Conservation (phyloP, 2,329 filamentous ascomycete genomes). For the Fonsecaea nubica region DNA sequence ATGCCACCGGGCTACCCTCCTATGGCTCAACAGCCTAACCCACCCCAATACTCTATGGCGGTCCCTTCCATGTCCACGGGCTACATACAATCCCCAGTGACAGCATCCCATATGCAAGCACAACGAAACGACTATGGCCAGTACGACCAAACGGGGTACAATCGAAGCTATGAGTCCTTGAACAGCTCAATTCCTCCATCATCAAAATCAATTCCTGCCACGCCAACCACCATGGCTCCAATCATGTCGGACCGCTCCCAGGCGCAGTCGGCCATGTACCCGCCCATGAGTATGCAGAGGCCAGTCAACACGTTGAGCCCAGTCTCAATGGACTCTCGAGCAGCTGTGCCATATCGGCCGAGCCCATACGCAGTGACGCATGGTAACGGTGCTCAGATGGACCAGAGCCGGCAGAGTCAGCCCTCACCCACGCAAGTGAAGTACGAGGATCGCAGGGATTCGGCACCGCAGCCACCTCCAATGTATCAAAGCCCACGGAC, state of each 20-base stretch:
- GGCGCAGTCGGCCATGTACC: conserved; percentile 37
- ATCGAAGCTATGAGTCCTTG: conserved; percentile 35
- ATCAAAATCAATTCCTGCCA: conserved; percentile 37
- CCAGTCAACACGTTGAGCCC: conserved; percentile 39
- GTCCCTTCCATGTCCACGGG: conserved; percentile 34
- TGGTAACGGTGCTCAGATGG: conserved; percentile 26
- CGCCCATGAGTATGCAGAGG: conserved; percentile 38
- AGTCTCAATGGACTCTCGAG: conserved; percentile 38
- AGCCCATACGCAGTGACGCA: conserved; percentile 35
- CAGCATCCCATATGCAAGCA: conserved; percentile 31
- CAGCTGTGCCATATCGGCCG: conserved; percentile 33
- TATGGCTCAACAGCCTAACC: conserved; percentile 34
- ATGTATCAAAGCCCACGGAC: conserved; percentile 34
- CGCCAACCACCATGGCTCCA: conserved; percentile 37
- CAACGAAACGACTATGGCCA: conserved; percentile 37
- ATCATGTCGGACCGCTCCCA: conserved; percentile 36
- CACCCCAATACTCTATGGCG: conserved; percentile 32
- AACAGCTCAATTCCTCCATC: conserved; percentile 30
- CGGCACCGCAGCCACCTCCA: conserved; percentile 27
- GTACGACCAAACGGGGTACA: conserved; percentile 39
- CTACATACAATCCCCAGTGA: conserved; percentile 37
- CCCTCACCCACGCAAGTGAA: conserved; percentile 35
- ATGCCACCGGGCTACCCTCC: conserved; percentile 36
- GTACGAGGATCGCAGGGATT: conserved; percentile 38
- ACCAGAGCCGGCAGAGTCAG: conserved; percentile 37